phyloP scores from a whole-genome alignment of 192 early-diverging fungal genomes.

The Backusella mclennaniae region DNA sequence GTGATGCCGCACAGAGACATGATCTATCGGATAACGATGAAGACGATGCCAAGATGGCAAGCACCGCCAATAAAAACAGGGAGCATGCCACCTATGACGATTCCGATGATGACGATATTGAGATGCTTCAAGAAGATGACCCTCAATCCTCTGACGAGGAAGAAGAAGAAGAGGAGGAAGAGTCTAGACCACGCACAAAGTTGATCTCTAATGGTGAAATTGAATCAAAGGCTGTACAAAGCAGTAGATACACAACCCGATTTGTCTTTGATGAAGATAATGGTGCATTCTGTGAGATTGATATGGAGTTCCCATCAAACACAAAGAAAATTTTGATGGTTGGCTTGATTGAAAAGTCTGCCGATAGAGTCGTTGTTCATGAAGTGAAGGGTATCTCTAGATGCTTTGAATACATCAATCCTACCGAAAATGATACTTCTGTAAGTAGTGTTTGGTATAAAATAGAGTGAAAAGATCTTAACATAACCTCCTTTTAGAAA shows the following conservation, averaged over 20 bases:
- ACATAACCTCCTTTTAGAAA: constrained; percentile 26
- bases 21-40: constrained; percentile 50
- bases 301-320: constrained; percentile 81
- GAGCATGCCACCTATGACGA: constrained; percentile 79
- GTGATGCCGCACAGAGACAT: constrained; percentile 13
- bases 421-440: constrained; percentile 74
- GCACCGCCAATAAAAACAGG: constrained; percentile 54
- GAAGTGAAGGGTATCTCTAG: constrained; percentile 83
- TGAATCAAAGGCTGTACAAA: constrained; percentile 54
- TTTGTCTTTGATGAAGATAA: constrained; percentile 67
- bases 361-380: constrained; percentile 71
- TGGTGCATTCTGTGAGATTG: constrained; percentile 78
- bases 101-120: constrained; percentile 84
- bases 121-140: constrained; percentile 32
- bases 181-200: constrained; percentile 35
- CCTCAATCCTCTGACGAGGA: constrained; percentile 24
- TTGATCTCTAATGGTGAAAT: constrained; percentile 25
- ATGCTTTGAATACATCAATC: constrained; percentile 80
- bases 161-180: constrained; percentile 48
- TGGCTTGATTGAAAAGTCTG: constrained; percentile 76
- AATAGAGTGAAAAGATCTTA: neutral
- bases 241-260: constrained; percentile 62
- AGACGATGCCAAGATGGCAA: constrained; percentile 71
- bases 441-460: constrained; percentile 30
- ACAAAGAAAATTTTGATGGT: constrained; percentile 97